A percentile compares a stretch with the other conserved stretches of the same genome.
These are phyloP conservation scores for Alternaria sp. DNA, from an alignment of 2,329 filamentous ascomycete species.

Conservation along the genomic window DNA sequence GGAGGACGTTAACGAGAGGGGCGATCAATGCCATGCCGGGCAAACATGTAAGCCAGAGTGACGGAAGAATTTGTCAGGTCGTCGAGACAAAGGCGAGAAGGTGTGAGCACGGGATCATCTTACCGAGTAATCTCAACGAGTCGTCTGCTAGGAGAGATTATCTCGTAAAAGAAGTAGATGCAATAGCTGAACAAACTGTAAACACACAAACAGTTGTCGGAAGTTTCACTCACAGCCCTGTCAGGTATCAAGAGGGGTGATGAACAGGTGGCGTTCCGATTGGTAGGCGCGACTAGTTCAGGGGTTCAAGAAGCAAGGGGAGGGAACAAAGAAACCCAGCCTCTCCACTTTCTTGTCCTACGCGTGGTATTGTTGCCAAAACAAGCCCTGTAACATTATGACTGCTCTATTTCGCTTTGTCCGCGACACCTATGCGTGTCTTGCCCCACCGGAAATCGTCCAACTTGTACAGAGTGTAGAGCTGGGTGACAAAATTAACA, in stretches of 20 bases:
- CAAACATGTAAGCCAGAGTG: conserved; percentile 8
- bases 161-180: not conserved
- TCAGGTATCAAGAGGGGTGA: not conserved
- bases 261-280: not conserved
- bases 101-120: not conserved
- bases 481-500: conserved; percentile 2
- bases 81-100: not conserved
- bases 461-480: conserved; percentile 9
- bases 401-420: not conserved
- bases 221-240: not conserved
- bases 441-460: conserved; percentile 15
- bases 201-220: not conserved
- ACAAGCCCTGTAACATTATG: not conserved
- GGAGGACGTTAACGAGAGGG: not conserved
- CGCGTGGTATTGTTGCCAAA: not conserved
- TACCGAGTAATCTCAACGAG: not conserved
- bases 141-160: not conserved
- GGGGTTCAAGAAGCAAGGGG: not conserved
- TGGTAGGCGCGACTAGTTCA: not conserved
- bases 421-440: conserved; percentile 6
- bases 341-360: not conserved
- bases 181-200: not conserved
- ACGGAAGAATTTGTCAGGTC: not conserved
- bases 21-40: conserved; percentile 4
- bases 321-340: not conserved